These are phyloP conservation scores for Daldinia sp. DNA, from an alignment of 2,329 filamentous ascomycete species.

Conservation along the genomic window DNA sequence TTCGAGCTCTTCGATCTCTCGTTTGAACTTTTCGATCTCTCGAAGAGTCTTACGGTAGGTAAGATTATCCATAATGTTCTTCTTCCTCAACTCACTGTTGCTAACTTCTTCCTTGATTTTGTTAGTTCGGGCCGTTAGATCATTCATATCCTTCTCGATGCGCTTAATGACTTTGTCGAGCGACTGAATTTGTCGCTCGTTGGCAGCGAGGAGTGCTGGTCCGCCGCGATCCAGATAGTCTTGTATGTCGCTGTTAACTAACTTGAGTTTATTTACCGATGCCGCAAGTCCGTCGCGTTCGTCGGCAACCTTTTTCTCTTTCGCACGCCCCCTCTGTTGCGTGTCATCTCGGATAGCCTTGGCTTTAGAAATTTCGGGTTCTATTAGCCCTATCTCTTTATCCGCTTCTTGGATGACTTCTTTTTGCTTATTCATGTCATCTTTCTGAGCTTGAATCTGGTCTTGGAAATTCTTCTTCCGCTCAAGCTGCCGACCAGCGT, in stretches of 20 bases:
- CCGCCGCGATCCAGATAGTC: constrained; percentile 82
- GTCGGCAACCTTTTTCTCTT: constrained; percentile 75
- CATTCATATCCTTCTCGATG: constrained; percentile 72
- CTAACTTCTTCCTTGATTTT: constrained; percentile 78
- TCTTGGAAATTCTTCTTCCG: constrained; percentile 76
- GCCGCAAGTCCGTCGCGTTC: constrained; percentile 76
- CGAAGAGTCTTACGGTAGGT: constrained; percentile 80
- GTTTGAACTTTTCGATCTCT: constrained; percentile 70
- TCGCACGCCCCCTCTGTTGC: constrained; percentile 72
- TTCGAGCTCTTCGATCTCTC: constrained; percentile 78
- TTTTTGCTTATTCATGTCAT: constrained; percentile 72
- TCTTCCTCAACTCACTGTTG: constrained; percentile 83
- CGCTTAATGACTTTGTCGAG: constrained; percentile 72
- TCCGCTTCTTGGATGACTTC: constrained; percentile 75
- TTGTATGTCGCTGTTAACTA: constrained; percentile 79
- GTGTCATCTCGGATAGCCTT: constrained; percentile 80
- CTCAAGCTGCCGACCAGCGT: constrained; percentile 77
- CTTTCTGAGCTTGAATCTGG: constrained; percentile 78
- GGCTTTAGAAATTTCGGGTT: constrained; percentile 78
- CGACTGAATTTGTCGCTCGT: constrained; percentile 72
- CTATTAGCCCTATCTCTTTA: constrained; percentile 74
- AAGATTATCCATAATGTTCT: constrained; percentile 88
- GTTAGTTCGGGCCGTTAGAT: constrained; percentile 76
- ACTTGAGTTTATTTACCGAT: constrained; percentile 78
- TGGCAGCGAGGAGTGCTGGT: constrained; percentile 72